Conservation (phyloP, 345 rosid genomes). For the Citrus inodora region DNA sequence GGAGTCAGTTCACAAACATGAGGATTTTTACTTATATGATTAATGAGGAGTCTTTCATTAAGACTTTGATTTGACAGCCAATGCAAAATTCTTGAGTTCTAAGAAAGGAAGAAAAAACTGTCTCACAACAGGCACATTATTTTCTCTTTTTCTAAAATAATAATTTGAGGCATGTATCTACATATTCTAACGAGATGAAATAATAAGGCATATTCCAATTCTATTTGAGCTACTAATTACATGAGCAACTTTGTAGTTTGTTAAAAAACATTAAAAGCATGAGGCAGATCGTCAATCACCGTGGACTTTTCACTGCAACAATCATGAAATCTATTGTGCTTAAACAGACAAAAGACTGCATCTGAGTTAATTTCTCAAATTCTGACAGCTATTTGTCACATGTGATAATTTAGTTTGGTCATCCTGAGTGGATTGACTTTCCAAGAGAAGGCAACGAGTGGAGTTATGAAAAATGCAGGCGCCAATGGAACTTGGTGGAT, state of each 20-base stretch:
- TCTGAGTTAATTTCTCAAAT: conserved; percentile 10
- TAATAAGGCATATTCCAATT: not conserved
- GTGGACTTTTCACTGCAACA: not conserved
- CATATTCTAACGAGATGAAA: not conserved
- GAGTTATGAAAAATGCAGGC: conserved; percentile 78
- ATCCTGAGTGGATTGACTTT: conserved; percentile 87
- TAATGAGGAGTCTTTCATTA: not conserved
- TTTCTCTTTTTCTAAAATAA: not conserved
- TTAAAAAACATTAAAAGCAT: not conserved
- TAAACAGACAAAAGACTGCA: not conserved
- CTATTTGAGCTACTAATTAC: not conserved
- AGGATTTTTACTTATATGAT: not conserved
- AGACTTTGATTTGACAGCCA: not conserved
- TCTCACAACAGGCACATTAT: not conserved
- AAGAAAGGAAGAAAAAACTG: not conserved
- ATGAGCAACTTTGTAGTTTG: not conserved
- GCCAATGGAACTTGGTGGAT: conserved; percentile 65
- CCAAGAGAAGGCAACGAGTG: conserved; percentile 86
- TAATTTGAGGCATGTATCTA: not conserved
- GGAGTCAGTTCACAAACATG: not conserved
- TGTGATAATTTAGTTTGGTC: conserved; percentile 61
- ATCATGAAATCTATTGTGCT: not conserved
- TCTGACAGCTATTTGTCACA: conserved; percentile 4
- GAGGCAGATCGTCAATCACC: not conserved
- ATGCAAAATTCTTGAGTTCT: not conserved